Percentiles rank a stretch among this genome's conserved stretches.
phyloP scores from a whole-genome alignment of 495 filamentous ascomycete genomes.

The Symbiotaphrina buchneri region DNA sequence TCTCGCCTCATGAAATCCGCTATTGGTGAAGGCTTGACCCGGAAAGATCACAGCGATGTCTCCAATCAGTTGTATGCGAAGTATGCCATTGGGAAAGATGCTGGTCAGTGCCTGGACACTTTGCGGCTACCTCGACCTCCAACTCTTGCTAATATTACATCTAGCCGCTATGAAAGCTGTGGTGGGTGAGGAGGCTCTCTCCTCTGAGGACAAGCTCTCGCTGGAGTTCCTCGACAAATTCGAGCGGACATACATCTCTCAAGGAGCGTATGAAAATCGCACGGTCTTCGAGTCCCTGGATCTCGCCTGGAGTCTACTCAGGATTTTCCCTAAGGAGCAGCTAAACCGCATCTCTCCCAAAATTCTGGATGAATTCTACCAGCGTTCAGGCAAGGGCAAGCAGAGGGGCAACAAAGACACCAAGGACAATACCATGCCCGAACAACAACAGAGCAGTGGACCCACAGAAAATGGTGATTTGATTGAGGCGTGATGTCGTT shows the following conservation, averaged over 20 bases:
- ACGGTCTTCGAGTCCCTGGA: slow-evolving; percentile 84
- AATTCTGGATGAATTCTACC: slow-evolving; percentile 81
- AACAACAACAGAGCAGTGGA: too few relatives aligned
- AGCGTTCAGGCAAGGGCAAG: too few relatives aligned
- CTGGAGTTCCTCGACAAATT: slow-evolving; percentile 98
- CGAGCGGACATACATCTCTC: slow-evolving; percentile 77
- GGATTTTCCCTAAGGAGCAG: slow-evolving; percentile 91
- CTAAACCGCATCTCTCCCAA: slow-evolving; percentile 94
- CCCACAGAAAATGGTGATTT: too few relatives aligned
- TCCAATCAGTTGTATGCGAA: slow-evolving; percentile 99
- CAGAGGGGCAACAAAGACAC: too few relatives aligned
- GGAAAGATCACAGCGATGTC: slow-evolving; percentile 91
- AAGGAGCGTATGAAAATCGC: slow-evolving; percentile 78
- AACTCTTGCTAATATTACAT: not conserved
- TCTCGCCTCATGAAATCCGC: slow-evolving; percentile 99
- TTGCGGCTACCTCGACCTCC: not conserved
- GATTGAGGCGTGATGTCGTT: too few relatives aligned
- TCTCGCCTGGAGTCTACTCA: slow-evolving; percentile 82
- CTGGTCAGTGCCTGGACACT: slow-evolving; percentile 27
- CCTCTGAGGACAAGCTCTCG: slow-evolving; percentile 87
- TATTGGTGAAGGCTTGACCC: slow-evolving; percentile 88
- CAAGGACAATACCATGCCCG: too few relatives aligned
- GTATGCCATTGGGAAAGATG: slow-evolving; percentile 96
- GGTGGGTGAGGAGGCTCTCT: slow-evolving; percentile 92
- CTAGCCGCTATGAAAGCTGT: slow-evolving; percentile 95